Evolutionary conservation across 805 yeast genomes (phyloP).

Genomic region (Wickerhamiella nectarea): DNA sequence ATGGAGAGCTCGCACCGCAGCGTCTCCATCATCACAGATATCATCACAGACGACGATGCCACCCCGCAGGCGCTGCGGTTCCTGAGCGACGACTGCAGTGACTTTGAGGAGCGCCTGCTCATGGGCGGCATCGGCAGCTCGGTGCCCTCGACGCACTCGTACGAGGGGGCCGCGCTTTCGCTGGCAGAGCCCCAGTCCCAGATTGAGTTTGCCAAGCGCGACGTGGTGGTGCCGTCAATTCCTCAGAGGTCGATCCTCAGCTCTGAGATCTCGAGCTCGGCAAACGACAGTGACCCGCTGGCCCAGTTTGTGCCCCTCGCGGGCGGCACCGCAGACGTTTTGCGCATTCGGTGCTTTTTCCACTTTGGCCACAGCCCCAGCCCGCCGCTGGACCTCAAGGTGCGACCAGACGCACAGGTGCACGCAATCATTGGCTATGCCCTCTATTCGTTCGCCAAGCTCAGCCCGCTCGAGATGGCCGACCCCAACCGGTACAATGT

Average conservation of each 20-base stretch:
- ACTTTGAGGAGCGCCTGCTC: constrained; percentile 31
- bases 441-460: constrained; percentile 25
- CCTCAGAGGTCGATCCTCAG: constrained; percentile 2
- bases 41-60: background rate
- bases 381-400: constrained; percentile 24
- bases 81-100: constrained; percentile 30
- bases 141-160: constrained; percentile 12
- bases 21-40: background rate
- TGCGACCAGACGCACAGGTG: constrained; percentile 32
- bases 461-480: constrained; percentile 19
- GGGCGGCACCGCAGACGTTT: constrained; percentile 9
- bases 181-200: constrained; percentile 9
- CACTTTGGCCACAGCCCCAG: constrained; percentile 23
- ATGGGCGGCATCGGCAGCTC: constrained; percentile 22
- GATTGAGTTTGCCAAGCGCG: constrained; percentile 1
- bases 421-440: constrained; percentile 44
- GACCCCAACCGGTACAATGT: constrained; percentile 65
- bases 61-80: constrained; percentile 24
- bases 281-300: constrained; percentile 13
- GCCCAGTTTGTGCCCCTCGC: constrained; percentile 18
- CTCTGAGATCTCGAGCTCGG: background rate
- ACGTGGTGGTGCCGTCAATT: background rate
- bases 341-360: constrained; percentile 22
- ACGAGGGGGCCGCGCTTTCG: constrained; percentile 13
- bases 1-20: constrained; percentile 2